These are phyloP conservation scores for Coemansia sp. DNA, from an alignment of 192 early-diverging fungal genomes.

Conservation along the genomic window DNA sequence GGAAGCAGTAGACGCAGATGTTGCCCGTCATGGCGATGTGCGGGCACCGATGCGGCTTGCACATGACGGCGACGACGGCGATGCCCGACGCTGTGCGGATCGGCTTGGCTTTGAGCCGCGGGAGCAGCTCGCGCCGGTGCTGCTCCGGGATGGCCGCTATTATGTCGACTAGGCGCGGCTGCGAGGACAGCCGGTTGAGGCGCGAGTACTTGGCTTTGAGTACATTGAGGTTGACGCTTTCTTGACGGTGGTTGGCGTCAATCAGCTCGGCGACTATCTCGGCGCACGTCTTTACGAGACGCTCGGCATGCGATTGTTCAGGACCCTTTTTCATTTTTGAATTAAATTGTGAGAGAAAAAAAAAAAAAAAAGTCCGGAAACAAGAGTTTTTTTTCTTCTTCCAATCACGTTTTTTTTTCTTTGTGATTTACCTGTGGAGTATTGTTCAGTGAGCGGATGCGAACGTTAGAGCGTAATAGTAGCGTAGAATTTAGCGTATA, in stretches of 20 bases:
- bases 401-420: background rate
- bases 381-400: background rate
- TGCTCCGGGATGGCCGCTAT: slow-evolving; percentile 97
- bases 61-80: slow-evolving; percentile 56
- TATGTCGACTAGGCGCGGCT: slow-evolving; percentile 95
- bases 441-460: too few relatives aligned
- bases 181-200: slow-evolving; percentile 72
- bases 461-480: too few relatives aligned
- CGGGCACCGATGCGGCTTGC: slow-evolving; percentile 87
- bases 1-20: slow-evolving; percentile 97
- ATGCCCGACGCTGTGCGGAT: slow-evolving; percentile 81
- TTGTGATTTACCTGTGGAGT: background rate
- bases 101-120: slow-evolving; percentile 91
- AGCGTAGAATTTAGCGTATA: too few relatives aligned
- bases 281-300: slow-evolving; percentile 78
- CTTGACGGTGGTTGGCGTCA: slow-evolving; percentile 59
- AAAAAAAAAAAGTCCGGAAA: background rate
- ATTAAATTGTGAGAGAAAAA: background rate
- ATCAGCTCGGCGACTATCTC: slow-evolving; percentile 93
- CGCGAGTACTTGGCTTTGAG: slow-evolving; percentile 75
- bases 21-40: slow-evolving; percentile 99
- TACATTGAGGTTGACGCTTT: slow-evolving; percentile 85
- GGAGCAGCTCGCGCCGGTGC: slow-evolving; percentile 78
- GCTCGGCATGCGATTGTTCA: slow-evolving; percentile 57
- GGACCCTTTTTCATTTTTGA: slow-evolving; percentile 49